These are phyloP conservation scores for Chrysosporium queenslandicum DNA, from an alignment of 2,329 filamentous ascomycete genomes.

Conservation along the genomic window DNA sequence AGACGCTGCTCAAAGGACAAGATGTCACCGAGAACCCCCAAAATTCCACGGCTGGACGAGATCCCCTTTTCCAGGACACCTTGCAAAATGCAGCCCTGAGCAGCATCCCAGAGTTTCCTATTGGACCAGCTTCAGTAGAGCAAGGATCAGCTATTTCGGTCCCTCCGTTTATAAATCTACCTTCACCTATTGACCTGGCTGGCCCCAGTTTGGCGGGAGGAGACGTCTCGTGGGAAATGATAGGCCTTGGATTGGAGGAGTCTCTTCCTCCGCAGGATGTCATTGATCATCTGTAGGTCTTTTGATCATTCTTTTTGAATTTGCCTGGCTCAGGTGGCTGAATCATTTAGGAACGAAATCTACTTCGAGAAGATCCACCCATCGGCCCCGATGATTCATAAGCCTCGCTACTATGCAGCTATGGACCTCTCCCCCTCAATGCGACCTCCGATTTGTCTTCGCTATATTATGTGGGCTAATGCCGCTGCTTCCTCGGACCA, in stretches of 20 bases:
- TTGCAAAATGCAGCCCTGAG: neutral
- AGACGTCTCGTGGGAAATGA: conserved; percentile 72
- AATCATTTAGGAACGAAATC: conserved; percentile 54
- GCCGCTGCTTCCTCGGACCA: conserved; percentile 80
- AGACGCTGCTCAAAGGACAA: conserved; percentile 77
- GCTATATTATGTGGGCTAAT: conserved; percentile 93
- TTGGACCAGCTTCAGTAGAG: neutral
- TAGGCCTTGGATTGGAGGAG: conserved; percentile 72
- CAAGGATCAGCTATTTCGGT: neutral
- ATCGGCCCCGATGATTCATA: conserved; percentile 79
- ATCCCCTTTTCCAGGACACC: neutral
- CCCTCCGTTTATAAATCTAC: neutral
- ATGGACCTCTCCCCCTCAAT: conserved; percentile 82
- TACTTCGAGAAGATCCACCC: conserved; percentile 89
- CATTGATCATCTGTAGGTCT: conserved; percentile 67
- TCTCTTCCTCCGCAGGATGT: conserved; percentile 66
- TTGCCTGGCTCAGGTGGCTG: neutral
- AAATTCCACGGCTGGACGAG: neutral
- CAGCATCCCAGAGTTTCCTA: neutral
- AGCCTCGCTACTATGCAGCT: conserved; percentile 72
- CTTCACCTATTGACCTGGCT: neutral
- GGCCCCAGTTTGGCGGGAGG: conserved; percentile 20
- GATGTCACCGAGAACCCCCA: conserved; percentile 37
- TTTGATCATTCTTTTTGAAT: neutral
- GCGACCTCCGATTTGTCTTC: conserved; percentile 74